Percentiles rank a stretch among this genome's conserved stretches.
Evolutionary conservation across 106 monocot species (phyloP).

Genomic region (Apostasia ramifera): DNA sequence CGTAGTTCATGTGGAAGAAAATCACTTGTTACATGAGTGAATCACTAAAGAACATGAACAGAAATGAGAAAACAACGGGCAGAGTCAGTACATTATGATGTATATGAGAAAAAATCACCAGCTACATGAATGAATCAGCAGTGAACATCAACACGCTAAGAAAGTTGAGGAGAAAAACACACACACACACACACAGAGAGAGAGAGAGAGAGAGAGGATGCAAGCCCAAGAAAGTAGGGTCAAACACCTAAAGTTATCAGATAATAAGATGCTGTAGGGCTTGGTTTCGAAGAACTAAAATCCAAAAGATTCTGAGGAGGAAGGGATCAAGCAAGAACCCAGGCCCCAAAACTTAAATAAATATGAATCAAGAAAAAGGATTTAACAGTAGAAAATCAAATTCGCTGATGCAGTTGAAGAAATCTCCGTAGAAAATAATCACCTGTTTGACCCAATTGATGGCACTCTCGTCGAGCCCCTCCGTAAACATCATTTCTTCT

Average conservation of each 20-base stretch:
- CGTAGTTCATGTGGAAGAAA: neutral
- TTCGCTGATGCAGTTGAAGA: neutral
- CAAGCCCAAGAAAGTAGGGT: too few relatives aligned
- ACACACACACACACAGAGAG: too few relatives aligned
- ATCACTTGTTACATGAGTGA: too few relatives aligned
- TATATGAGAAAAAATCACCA: too few relatives aligned
- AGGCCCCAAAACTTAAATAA: neutral
- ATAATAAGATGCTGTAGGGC: neutral
- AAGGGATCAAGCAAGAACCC: neutral
- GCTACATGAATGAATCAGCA: too few relatives aligned
- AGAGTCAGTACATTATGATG: too few relatives aligned
- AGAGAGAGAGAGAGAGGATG: too few relatives aligned
- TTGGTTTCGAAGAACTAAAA: neutral
- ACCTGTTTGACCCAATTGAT: slow-evolving; percentile 88
- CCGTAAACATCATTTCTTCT: slow-evolving; percentile 57
- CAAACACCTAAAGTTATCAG: too few relatives aligned
- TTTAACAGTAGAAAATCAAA: neutral
- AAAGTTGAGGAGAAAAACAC: too few relatives aligned
- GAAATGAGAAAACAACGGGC: too few relatives aligned
- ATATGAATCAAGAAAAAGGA: neutral
- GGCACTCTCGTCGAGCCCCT: slow-evolving; percentile 86
- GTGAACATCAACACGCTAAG: too few relatives aligned
- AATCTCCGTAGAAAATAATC: neutral
- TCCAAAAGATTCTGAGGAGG: neutral
- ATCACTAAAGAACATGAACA: too few relatives aligned